Percentiles rank a stretch among this genome's conserved stretches.
Conservation (phyloP, 768 basidiomycete species). For the Suillus sp. region DNA sequence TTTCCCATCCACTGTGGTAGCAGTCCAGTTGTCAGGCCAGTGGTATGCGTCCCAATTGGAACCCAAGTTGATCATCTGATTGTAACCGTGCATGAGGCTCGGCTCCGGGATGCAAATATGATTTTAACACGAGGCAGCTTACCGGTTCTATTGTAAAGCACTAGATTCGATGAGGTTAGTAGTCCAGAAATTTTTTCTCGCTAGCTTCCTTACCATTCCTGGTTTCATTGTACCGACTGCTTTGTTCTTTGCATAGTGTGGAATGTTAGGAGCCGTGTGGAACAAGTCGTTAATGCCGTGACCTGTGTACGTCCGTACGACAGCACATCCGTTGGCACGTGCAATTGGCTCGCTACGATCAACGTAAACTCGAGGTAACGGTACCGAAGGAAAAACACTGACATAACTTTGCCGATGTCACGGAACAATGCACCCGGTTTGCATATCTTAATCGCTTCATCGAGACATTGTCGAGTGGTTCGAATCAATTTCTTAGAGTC, state of each 20-base stretch:
- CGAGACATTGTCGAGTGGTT: constrained; percentile 79
- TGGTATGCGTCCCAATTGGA: constrained; percentile 74
- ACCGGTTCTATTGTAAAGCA: constrained; percentile 83
- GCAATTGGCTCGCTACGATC: constrained; percentile 79
- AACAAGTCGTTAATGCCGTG: constrained; percentile 90
- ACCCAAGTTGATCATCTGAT: constrained; percentile 91
- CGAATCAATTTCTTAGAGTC: constrained; percentile 81
- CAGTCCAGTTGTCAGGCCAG: constrained; percentile 97
- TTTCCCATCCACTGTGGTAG: constrained; percentile 89
- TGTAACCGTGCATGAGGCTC: constrained; percentile 20
- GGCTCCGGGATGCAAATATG: constrained; percentile 5
- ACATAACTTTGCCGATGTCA: constrained; percentile 88
- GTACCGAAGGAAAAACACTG: constrained; percentile 32
- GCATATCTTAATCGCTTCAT: constrained; percentile 89
- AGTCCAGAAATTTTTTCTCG: not conserved
- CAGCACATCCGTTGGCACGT: constrained; percentile 80
- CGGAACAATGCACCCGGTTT: constrained; percentile 92
- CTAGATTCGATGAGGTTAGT: constrained; percentile 30
- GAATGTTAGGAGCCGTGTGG: constrained; percentile 84
- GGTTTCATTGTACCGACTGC: constrained; percentile 91
- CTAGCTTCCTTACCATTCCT: constrained; percentile 69
- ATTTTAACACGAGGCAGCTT: constrained; percentile 21
- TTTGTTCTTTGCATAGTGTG: constrained; percentile 95
- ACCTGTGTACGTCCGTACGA: constrained; percentile 89
- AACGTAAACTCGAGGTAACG: constrained; percentile 16